Percentiles rank a stretch among this genome's conserved stretches.
These are phyloP conservation scores for Erodium moschatum DNA, from an alignment of 441 rosid species.

Conservation along the genomic window DNA sequence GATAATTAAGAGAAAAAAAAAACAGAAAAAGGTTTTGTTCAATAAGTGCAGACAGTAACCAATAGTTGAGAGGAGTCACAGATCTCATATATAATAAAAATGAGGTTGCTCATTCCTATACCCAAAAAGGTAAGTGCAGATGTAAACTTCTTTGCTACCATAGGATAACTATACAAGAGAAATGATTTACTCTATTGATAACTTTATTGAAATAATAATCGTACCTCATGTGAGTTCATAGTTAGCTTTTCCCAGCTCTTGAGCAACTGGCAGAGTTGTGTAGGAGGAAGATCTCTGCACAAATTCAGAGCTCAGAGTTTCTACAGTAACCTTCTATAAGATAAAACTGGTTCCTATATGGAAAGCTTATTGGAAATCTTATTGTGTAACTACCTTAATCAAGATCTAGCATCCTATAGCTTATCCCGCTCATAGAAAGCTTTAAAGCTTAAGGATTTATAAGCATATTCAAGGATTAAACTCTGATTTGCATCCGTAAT, in stretches of 20 bases:
- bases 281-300: conserved; percentile 64
- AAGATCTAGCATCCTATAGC: not conserved
- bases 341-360: not conserved
- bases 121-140: too few species aligned
- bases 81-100: too few species aligned
- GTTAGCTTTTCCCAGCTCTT: conserved; percentile 62
- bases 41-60: too few species aligned
- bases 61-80: too few species aligned
- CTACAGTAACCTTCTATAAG: not conserved
- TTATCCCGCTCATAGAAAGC: not conserved
- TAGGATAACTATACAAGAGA: conserved; percentile 2
- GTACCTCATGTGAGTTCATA: conserved; percentile 50
- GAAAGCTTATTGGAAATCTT: conserved; percentile 1
- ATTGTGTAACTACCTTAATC: not conserved
- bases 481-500: not conserved
- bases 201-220: conserved; percentile 10
- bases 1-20: too few species aligned
- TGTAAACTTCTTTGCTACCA: not conserved
- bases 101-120: too few species aligned
- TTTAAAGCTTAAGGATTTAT: not conserved
- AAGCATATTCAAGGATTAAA: not conserved
- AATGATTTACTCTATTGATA: not conserved
- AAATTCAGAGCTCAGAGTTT: conserved; percentile 22
- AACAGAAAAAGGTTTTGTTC: too few species aligned
- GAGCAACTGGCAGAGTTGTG: conserved; percentile 41